A percentile compares a stretch with the other conserved stretches of the same genome.
These are phyloP conservation scores for Allium sativum DNA, from an alignment of 106 monocot genomes.

Conservation along the genomic window DNA sequence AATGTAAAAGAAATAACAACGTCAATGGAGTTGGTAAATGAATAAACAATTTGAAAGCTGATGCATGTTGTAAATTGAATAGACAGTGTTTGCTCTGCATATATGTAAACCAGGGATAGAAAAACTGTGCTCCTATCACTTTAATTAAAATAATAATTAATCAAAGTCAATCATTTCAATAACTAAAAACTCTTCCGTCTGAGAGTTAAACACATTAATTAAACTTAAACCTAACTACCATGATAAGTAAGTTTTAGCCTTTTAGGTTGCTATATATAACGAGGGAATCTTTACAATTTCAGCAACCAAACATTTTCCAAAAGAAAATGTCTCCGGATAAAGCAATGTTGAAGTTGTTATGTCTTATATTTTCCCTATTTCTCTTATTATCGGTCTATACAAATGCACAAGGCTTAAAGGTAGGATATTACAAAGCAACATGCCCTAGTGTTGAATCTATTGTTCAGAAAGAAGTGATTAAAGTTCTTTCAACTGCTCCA, in stretches of 20 bases:
- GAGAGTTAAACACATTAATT: neutral
- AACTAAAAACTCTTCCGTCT: neutral
- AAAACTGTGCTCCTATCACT: too few species aligned
- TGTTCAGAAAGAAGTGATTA: slow-evolving; percentile 30
- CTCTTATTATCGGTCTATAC: neutral
- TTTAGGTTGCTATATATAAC: neutral
- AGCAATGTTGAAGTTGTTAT: neutral
- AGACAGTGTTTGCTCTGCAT: too few species aligned
- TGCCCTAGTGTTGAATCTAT: slow-evolving; percentile 66
- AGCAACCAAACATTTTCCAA: neutral
- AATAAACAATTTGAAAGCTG: too few species aligned
- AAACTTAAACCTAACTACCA: neutral
- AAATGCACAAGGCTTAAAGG: slow-evolving; percentile 1
- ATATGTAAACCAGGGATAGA: too few species aligned
- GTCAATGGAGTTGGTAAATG: too few species aligned
- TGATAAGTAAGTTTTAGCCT: neutral
- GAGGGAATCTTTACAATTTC: neutral
- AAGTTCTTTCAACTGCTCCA: slow-evolving; percentile 49
- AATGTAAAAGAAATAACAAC: too few species aligned
- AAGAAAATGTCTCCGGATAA: neutral
- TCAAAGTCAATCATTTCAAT: too few species aligned
- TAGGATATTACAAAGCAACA: slow-evolving; percentile 9
- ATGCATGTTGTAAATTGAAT: too few species aligned
- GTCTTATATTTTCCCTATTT: neutral
- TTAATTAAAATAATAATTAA: too few species aligned